Conservation (phyloP, 2,329 filamentous ascomycete genomes). For the Verticillium longisporum region DNA sequence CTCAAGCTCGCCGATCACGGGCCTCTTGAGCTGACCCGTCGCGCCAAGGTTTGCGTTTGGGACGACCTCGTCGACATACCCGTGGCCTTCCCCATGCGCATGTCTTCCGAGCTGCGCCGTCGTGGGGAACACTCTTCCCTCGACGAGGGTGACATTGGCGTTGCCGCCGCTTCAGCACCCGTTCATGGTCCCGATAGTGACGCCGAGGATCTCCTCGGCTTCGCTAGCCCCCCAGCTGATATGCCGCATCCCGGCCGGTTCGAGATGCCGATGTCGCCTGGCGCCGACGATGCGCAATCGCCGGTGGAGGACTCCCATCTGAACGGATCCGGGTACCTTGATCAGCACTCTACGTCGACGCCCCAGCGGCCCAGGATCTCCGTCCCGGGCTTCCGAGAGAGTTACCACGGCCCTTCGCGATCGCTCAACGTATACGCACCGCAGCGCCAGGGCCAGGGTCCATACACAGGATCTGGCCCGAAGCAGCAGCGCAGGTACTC, state of each 20-base stretch:
- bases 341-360: neutral
- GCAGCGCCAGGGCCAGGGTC: slow-evolving; percentile 20
- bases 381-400: slow-evolving; percentile 6
- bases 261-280: slow-evolving; percentile 51
- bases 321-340: slow-evolving; percentile 7
- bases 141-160: slow-evolving; percentile 76
- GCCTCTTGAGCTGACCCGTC: slow-evolving; percentile 82
- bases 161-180: slow-evolving; percentile 26
- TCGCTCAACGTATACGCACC: slow-evolving; percentile 7
- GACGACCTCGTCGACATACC: slow-evolving; percentile 96
- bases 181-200: slow-evolving; percentile 20
- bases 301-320: slow-evolving; percentile 23
- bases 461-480: slow-evolving; percentile 20
- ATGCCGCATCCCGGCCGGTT: slow-evolving; percentile 72
- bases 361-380: slow-evolving; percentile 7
- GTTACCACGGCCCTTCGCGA: slow-evolving; percentile 29
- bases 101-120: slow-evolving; percentile 77
- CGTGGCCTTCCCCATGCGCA: slow-evolving; percentile 84
- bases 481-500: slow-evolving; percentile 45
- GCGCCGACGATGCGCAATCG: slow-evolving; percentile 28
- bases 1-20: slow-evolving; percentile 89
- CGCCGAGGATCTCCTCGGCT: slow-evolving; percentile 60
- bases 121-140: slow-evolving; percentile 10
- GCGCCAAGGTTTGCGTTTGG: slow-evolving; percentile 93
- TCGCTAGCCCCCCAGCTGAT: slow-evolving; percentile 54